These are phyloP conservation scores for Leptomonas pyrrhocoris DNA, from an alignment of 208 protist species.

Conservation along the genomic window DNA sequence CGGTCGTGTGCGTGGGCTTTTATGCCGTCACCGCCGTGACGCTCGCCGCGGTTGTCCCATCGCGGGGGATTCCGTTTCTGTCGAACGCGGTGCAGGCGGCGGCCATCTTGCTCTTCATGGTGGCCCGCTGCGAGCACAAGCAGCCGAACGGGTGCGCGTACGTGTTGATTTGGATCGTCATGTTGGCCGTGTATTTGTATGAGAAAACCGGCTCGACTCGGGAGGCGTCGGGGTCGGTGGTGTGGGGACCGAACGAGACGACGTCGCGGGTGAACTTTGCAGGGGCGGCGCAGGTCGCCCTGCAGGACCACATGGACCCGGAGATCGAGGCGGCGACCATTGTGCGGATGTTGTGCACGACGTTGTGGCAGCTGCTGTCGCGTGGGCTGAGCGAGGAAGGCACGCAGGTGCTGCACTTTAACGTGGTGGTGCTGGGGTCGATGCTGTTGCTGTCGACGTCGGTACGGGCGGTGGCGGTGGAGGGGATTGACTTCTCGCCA, in stretches of 20 bases:
- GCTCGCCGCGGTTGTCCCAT: constrained; percentile 31
- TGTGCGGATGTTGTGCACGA: background rate
- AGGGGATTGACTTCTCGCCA: constrained; percentile 6
- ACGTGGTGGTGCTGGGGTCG: constrained; percentile 24
- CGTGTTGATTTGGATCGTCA: constrained; percentile 37
- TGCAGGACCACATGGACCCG: background rate
- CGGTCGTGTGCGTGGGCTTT: constrained; percentile 15
- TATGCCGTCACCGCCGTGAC: constrained; percentile 21
- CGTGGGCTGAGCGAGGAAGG: constrained; percentile 24
- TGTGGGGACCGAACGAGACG: constrained; percentile 4
- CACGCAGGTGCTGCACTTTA: constrained; percentile 26
- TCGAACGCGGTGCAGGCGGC: constrained; percentile 44
- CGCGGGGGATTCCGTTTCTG: constrained; percentile 34
- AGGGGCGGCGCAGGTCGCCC: background rate
- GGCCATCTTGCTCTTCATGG: constrained; percentile 42
- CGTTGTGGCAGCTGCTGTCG: constrained; percentile 24
- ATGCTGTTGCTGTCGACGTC: constrained; percentile 31
- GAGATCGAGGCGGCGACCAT: constrained; percentile 4
- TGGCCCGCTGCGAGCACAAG: constrained; percentile 38
- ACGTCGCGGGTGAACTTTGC: background rate
- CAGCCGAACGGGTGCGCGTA: constrained; percentile 35
- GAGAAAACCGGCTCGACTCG: constrained; percentile 1
- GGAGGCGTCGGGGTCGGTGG: background rate
- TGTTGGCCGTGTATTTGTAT: constrained; percentile 38
- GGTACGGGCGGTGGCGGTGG: constrained; percentile 19